A percentile compares a stretch with the other conserved stretches of the same genome.
These are phyloP conservation scores for Coprinopsis cinerea DNA, from an alignment of 768 basidiomycete species.

Conservation along the genomic window DNA sequence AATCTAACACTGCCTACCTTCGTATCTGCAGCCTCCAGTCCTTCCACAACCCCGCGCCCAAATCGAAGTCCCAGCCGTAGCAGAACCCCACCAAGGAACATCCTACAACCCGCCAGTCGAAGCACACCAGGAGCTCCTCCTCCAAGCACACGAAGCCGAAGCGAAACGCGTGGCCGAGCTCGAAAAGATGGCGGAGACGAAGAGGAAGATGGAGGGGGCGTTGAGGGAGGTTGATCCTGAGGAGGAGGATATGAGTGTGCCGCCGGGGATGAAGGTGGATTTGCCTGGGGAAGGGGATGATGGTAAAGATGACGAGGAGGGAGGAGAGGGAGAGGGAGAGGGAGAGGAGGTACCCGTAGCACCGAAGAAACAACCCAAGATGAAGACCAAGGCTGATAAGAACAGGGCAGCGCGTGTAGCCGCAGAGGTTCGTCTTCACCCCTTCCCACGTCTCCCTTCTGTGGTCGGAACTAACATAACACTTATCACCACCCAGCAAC, in stretches of 20 bases:
- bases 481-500: too few species aligned
- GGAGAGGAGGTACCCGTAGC: conserved; percentile 23
- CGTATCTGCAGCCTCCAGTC: conserved; percentile 39
- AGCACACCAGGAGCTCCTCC: conserved; percentile 67
- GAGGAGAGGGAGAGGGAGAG: conserved; percentile 26
- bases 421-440: conserved; percentile 48
- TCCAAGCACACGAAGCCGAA: conserved; percentile 63
- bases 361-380: conserved; percentile 30
- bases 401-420: conserved; percentile 58
- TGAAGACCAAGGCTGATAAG: conserved; percentile 49
- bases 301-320: conserved; percentile 37
- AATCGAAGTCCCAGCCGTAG: conserved; percentile 62
- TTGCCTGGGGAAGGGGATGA: conserved; percentile 14
- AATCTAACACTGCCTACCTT: not conserved
- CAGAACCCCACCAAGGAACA: conserved; percentile 71
- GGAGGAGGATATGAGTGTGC: conserved; percentile 30
- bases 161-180: conserved; percentile 48
- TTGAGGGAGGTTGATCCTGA: conserved; percentile 25
- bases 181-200: conserved; percentile 46
- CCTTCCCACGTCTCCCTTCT: not conserved
- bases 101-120: conserved; percentile 85
- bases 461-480: too few species aligned
- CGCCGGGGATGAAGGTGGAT: conserved; percentile 65
- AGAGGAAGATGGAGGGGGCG: conserved; percentile 51
- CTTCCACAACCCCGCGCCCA: conserved; percentile 38